A percentile compares a stretch with the other conserved stretches of the same genome.
Evolutionary conservation across 345 rosid species (phyloP).

Genomic region (Psidium friedrichsthalianum): DNA sequence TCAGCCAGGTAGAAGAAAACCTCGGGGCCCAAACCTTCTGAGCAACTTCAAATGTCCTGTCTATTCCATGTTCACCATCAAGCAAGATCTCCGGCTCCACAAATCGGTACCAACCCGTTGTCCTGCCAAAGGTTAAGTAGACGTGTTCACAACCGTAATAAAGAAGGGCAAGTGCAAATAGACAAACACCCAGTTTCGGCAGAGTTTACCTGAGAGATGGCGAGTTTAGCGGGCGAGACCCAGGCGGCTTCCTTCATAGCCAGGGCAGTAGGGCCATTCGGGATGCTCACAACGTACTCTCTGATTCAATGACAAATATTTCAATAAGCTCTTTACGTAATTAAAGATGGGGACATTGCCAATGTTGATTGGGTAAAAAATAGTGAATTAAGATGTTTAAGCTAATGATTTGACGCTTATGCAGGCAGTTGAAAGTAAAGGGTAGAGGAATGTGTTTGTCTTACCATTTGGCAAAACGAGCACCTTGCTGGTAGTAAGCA

Average conservation of each 20-base stretch:
- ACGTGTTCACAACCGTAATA: not conserved
- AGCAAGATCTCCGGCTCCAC: slow-evolving; percentile 30
- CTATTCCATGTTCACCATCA: slow-evolving; percentile 18
- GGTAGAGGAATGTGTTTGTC: not conserved
- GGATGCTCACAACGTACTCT: slow-evolving; percentile 31
- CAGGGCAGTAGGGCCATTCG: slow-evolving; percentile 27
- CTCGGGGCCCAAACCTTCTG: slow-evolving; percentile 21
- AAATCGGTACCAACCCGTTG: slow-evolving; percentile 23
- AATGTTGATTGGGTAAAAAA: not conserved
- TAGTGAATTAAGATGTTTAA: not conserved
- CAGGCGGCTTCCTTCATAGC: slow-evolving; percentile 31
- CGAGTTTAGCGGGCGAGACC: slow-evolving; percentile 26
- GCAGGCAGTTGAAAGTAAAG: not conserved
- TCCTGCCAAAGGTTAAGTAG: slow-evolving; percentile 1
- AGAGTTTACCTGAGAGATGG: slow-evolving; percentile 13
- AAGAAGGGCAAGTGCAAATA: not conserved
- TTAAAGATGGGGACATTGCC: not conserved
- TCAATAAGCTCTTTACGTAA: not conserved
- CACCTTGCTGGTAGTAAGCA: slow-evolving; percentile 31
- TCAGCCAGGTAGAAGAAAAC: slow-evolving; percentile 23
- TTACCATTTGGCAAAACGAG: slow-evolving; percentile 31
- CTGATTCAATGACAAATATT: slow-evolving; percentile 3
- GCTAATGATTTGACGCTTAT: not conserved
- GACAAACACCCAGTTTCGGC: not conserved
- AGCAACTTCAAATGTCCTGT: slow-evolving; percentile 22